Conservation (phyloP, 257 asterid genomes). For the Verbena officinalis region DNA sequence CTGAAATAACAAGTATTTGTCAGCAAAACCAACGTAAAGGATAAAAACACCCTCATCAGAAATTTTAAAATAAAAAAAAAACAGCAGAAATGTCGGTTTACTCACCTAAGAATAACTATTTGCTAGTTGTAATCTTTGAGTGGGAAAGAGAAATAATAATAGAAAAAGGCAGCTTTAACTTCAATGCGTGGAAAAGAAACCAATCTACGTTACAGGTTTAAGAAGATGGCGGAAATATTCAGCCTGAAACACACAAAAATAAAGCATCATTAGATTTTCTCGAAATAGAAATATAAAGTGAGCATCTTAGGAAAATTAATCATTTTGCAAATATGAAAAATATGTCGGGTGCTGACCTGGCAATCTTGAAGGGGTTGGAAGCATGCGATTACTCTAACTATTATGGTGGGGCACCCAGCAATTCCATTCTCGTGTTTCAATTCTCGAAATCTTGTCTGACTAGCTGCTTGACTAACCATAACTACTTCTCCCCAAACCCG, state of each 20-base stretch:
- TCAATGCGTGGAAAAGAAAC: conserved; percentile 47
- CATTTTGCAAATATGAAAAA: background rate
- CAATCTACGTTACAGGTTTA: conserved; percentile 93
- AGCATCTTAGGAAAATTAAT: conserved; percentile 9
- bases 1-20: conserved; percentile 32
- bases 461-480: conserved; percentile 99
- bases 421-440: conserved; percentile 91
- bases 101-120: conserved; percentile 42
- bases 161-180: conserved; percentile 57
- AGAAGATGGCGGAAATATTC: conserved; percentile 92
- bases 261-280: conserved; percentile 32
- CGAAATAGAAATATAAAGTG: background rate
- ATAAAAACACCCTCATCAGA: background rate
- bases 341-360: conserved; percentile 57
- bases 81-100: conserved; percentile 33
- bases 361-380: conserved; percentile 99
- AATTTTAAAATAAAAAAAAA: background rate
- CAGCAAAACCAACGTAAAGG: conserved; percentile 2
- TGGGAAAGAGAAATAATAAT: conserved; percentile 43
- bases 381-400: conserved; percentile 96
- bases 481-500: conserved; percentile 71
- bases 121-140: conserved; percentile 46
- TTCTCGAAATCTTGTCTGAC: conserved; percentile 96
- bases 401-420: conserved; percentile 83
- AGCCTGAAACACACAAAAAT: conserved; percentile 65